These are phyloP conservation scores for Dictyostelium intermedium DNA, from an alignment of 78 protist species.

Conservation along the genomic window DNA sequence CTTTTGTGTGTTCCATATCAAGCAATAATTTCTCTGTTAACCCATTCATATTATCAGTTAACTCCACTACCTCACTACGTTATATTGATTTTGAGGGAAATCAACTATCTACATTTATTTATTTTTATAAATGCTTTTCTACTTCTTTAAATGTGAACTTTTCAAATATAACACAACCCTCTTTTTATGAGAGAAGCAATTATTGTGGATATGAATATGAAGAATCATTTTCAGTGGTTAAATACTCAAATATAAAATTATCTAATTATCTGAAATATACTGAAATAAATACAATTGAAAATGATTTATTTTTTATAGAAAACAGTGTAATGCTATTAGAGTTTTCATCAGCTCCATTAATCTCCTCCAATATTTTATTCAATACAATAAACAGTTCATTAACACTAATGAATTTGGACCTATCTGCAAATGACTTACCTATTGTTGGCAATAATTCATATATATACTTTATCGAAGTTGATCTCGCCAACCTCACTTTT, in stretches of 20 bases:
- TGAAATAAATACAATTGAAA: neutral
- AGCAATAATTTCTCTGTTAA: neutral
- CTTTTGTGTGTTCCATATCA: neutral
- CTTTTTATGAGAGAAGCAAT: too few relatives aligned
- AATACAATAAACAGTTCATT: neutral
- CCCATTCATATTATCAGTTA: neutral
- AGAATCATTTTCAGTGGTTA: neutral
- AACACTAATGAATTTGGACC: neutral
- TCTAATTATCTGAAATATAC: neutral
- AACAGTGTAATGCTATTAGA: neutral
- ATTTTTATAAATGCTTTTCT: neutral
- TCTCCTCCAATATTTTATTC: neutral
- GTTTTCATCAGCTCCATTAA: neutral
- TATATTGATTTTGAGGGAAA: neutral
- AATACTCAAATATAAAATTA: neutral
- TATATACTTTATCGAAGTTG: neutral
- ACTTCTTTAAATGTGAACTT: neutral
- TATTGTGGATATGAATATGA: neutral
- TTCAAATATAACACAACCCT: neutral
- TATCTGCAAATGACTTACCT: neutral
- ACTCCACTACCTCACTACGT: neutral
- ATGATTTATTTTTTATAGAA: neutral
- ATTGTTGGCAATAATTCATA: neutral
- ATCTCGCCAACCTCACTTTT: neutral
- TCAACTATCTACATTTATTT: neutral